These are phyloP conservation scores for Ogataea trehaloabstinens DNA, from an alignment of 805 yeast species.

Conservation along the genomic window DNA sequence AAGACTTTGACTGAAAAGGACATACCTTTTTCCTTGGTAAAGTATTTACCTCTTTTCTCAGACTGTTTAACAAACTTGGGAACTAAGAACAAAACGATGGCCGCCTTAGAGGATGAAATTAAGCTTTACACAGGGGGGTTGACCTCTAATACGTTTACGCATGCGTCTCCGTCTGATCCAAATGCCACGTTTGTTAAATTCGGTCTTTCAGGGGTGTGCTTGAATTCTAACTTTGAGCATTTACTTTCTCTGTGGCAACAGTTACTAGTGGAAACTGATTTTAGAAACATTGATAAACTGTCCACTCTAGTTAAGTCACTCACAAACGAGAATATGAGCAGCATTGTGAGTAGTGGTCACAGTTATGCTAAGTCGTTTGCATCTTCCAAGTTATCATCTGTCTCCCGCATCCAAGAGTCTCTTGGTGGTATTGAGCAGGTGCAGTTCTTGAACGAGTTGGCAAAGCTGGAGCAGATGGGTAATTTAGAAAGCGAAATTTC, in stretches of 20 bases:
- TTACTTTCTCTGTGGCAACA: constrained; percentile 68
- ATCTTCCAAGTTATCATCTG: constrained; percentile 57
- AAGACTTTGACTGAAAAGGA: constrained; percentile 49
- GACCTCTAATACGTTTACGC: constrained; percentile 55
- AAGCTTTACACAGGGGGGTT: constrained; percentile 84
- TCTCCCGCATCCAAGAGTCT: constrained; percentile 59
- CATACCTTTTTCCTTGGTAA: constrained; percentile 61
- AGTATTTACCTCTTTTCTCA: constrained; percentile 73
- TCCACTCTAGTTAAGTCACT: constrained; percentile 68
- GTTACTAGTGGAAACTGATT: constrained; percentile 66
- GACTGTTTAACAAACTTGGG: constrained; percentile 85
- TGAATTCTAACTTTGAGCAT: constrained; percentile 59
- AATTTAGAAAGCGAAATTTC: constrained; percentile 55
- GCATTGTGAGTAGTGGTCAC: constrained; percentile 87
- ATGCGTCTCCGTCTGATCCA: constrained; percentile 52
- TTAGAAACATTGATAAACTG: constrained; percentile 64
- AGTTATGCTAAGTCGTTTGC: constrained; percentile 72
- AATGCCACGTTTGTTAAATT: constrained; percentile 50
- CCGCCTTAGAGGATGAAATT: constrained; percentile 81
- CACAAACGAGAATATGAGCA: constrained; percentile 74
- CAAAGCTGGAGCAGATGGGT: constrained; percentile 49
- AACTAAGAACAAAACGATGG: constrained; percentile 67
- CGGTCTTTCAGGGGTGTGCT: constrained; percentile 63
- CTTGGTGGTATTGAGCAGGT: constrained; percentile 79
- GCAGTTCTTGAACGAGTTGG: constrained; percentile 61